phyloP scores from a whole-genome alignment of 208 protist genomes.

The Giardia duodenalis region DNA sequence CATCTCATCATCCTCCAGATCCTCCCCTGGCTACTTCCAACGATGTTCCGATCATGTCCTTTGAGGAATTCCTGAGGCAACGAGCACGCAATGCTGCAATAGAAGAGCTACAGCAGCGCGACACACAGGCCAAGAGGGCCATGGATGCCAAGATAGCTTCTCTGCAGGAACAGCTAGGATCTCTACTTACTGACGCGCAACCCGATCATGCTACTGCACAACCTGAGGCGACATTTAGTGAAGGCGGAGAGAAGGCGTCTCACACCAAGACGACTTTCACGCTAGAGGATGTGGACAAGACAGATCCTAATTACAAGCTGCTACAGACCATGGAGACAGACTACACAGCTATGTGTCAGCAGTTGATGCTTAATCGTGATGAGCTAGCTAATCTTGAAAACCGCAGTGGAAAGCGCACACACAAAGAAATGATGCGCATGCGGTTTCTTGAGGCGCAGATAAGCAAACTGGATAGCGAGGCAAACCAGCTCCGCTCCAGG shows the following conservation, averaged over 20 bases:
- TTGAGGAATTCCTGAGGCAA: neutral
- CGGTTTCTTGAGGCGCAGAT: neutral
- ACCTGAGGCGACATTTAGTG: too few relatives aligned
- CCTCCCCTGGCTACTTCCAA: neutral
- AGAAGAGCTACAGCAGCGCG: neutral
- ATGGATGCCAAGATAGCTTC: neutral
- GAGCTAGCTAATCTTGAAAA: neutral
- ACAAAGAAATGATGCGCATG: neutral
- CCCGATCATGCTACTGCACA: neutral
- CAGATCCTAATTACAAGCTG: neutral
- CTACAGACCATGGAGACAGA: neutral
- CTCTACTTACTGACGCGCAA: neutral
- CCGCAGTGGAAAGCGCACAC: neutral
- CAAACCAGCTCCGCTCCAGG: too few relatives aligned
- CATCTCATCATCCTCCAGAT: too few relatives aligned
- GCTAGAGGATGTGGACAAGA: neutral
- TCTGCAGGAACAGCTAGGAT: neutral
- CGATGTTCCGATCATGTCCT: conserved; percentile 10
- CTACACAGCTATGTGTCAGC: neutral
- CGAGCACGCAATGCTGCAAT: neutral
- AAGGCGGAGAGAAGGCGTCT: neutral
- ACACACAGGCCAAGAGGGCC: neutral
- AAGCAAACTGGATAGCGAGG: neutral
- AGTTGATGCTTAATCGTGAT: neutral
- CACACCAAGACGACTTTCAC: neutral